Evolutionary conservation across 208 protist genomes (phyloP).

Genomic region (Trichomonas vaginalis): DNA sequence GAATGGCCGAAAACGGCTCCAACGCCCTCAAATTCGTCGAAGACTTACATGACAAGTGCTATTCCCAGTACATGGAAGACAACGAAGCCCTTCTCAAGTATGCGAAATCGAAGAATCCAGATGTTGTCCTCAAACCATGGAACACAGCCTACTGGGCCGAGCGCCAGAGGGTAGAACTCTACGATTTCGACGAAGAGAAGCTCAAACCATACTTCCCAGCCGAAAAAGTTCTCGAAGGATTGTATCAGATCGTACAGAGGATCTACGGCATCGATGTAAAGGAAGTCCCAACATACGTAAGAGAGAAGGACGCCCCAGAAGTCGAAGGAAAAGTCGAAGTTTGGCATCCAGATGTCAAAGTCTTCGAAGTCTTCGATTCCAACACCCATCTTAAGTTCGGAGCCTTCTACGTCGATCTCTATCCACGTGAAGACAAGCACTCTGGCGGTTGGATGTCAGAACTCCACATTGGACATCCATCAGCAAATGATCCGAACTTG

Average conservation of each 20-base stretch:
- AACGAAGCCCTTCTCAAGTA: neutral
- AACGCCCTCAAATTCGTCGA: constrained; percentile 7
- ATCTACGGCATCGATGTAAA: neutral
- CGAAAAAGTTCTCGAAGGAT: neutral
- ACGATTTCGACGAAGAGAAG: constrained; percentile 14
- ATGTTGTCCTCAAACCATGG: neutral
- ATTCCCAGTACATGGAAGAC: neutral
- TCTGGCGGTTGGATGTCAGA: neutral
- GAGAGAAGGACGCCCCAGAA: neutral
- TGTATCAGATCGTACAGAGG: neutral
- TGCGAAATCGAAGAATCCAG: neutral
- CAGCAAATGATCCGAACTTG: neutral
- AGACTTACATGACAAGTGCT: neutral
- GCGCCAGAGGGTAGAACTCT: neutral
- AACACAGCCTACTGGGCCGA: neutral
- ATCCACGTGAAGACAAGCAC: neutral
- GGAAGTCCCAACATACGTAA: neutral
- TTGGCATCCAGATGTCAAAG: neutral
- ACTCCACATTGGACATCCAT: neutral
- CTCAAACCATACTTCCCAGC: neutral
- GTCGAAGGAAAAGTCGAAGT: neutral
- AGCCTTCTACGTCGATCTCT: neutral
- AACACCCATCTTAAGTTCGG: neutral
- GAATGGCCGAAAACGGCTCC: neutral
- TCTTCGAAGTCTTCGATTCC: neutral